Base-by-base conservation (phyloP, 2,329 filamentous ascomycete genomes). In the Fusarium drepaniforme region DNA sequence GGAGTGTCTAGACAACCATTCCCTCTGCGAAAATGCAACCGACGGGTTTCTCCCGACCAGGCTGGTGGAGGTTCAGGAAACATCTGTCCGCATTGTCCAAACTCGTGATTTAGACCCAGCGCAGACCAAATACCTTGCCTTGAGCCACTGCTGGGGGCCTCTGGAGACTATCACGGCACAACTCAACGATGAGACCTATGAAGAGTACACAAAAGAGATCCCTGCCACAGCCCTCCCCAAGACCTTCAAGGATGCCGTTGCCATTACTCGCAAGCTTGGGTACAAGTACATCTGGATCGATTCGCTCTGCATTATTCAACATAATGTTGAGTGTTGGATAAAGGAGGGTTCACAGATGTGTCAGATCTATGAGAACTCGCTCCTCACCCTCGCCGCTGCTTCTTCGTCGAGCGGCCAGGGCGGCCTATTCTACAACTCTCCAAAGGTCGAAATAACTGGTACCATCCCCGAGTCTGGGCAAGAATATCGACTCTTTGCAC, bases 71-170 rank as follows among this genome's bases (percentile, higher is more conserved):
- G 35, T 64, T 7, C 33, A 13, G 16, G 46, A 37, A 21, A 12
- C 46, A 5, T 30, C 16, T 21, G 61, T 64, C 7, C 18, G 46
- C 11, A 35, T 64, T 13, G 35, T 64, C 8, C 18, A 56, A 16
- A 56, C 46, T 16, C 30, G 12, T 4, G 46, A 35, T 6, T 42
- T 64, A 23, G 37, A 64, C 25, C 44, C 44, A 1, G 12, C 5
- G 21, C 25, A 56, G 53, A 28, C 35, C 23, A 33, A 30, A 7
- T 53, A 64, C 35, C 28, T 28, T 23, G 61, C 61, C 16, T 53
- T 64, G 46, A 64, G 61, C 5, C 61, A 64, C 21, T 64, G 61
- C 23, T 64, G 61, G 61, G 61, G 61, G 4, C 46, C 61, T 40
- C 30, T 46, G 8, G 61, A 64, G 23, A 64, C 16, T 13, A 64